Base-by-base conservation (phyloP, 169 alveolate species). In the Cryptosporidium ubiquitum region DNA sequence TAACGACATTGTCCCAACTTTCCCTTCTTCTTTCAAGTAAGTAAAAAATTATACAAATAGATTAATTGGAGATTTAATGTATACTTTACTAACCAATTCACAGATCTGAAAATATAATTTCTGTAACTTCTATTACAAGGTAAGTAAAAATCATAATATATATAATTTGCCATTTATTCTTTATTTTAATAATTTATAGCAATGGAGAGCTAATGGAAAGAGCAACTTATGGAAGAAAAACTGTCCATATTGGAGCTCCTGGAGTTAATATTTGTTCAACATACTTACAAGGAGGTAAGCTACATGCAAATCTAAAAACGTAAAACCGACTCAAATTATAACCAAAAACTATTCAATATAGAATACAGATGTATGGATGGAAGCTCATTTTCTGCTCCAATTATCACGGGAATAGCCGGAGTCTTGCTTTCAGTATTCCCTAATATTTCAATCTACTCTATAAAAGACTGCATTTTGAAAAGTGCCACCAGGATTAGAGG, bases 361-460 rank as follows among this genome's bases (percentile, higher is more conserved):
- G 93, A 84, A 10, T 93, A 93, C 55, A 39, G 92, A 29, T 61
- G 91, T 20, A 91, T 91, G 85, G 86, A 85, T 23, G 95, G 95
- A 4, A 93, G 94, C 44, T 86, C 93, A 71, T 91, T 93, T 57
- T 93, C 95, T 14, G 94, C 92, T 37, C 95, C 95, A 1, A 68
- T 91, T 58, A 93, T 93, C 61, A 84, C 93, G 18, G 95, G 95
- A 58, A 84, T 92, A 49, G 92, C 91, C 7, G 95, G 93, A 3
- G 84, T 91, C 26, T 51, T 93, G 37, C 89, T 93, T 86, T 86
- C 94, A 33, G 61, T 86, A 16, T 84, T 68, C 64, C 95, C 94
- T 18, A 79, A 86, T 31, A 84, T 93, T 52, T 69, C 86, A 23
- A 84, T 84, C 58, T 86, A 85, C n/a, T 71, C 86, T 29, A 85